Base-by-base conservation (phyloP, 202 grass and related monocot species). In the Zizania palustris region DNA sequence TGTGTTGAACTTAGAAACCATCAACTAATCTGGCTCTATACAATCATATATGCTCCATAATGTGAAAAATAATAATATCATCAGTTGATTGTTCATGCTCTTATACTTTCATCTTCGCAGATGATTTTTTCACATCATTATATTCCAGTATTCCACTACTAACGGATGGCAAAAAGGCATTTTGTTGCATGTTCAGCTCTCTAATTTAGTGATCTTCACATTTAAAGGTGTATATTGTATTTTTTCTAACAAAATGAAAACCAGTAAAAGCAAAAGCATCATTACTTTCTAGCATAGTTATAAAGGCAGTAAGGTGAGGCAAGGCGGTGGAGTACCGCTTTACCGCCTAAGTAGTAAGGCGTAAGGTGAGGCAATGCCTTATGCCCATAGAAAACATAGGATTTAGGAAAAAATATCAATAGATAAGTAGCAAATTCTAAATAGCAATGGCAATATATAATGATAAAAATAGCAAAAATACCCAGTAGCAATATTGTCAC, bases 101-200 rank as follows among this genome's bases (percentile, higher is more conserved):
- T 42, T 18, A 6, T 59, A 63, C 63, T 71, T 80, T 77, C 65
- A 71, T 36, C 19, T 42, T 12, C 58, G 57, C 2, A 58, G 16
- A 63, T 71, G 48, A 84, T 11, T 58, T 65, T 5, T 13, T 13
- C 2, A 20, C 14, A 70, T 65, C 18, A 28, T 21, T 54, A 40
- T 0, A 63, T 63, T 55, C 51, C 7, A 9, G n/a, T 55, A 55
- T 74, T 46, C 51, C 9, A 43, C 1, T 55, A 70, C 11, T 7
- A 73, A 56, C 9, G 3, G 20, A 43, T 10, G 28, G 2, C 63
- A 39, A 11, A 15, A 41, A 44, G 58, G 4, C 10, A 51, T 40
- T 44, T 16, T 28, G 15, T 43, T 60, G 50, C 57, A 61, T 51
- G 2, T 59, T 41, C 37, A 65, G 13, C 63, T 55, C 33, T 63